Base-by-base conservation (phyloP, 2,329 filamentous ascomycete genomes). In the Penicillium sp. region DNA sequence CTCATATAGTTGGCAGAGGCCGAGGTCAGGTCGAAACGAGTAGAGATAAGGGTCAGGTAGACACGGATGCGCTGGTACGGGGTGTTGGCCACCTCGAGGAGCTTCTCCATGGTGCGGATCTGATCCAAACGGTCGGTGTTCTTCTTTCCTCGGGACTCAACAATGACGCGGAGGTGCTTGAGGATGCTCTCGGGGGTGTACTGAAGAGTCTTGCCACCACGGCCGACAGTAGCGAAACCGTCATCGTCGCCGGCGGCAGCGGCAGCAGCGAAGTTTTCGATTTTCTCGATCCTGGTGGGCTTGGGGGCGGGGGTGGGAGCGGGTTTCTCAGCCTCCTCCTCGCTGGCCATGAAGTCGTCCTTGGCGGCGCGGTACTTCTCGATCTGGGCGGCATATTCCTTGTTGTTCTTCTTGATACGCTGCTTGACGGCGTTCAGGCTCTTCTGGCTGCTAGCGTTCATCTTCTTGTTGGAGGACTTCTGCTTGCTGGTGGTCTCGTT, bases 161-260 rank as follows among this genome's bases (percentile, higher is more conserved):
- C 81, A 69, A 99, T 97, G 47, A 86, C 84, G 52, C 93, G 86
- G 47, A 99, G 83, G 74, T 97, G 91, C 81, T 99, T 99, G 74
- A 97, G 88, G 69, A 99, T 99, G 74, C 92, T 94, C 79, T 99
- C 94, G 21, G 93, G 89, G 12, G 95, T 99, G 75, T 95, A 97
- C 67, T 89, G 86, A 52, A 97, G 81, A 47, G 90, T 85, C 74
- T 90, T 90, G 61, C 94, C 94, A 64, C 92, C 90, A 72, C 89
- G 89, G 56, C 90, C 90, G 59, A 99, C 90, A 18, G 87, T 90
- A 39, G 87, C 85, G 72, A 96, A 99, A 55, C 91, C 94, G 65
- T 91, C 89, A 57, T 95, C 89, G 60, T 90, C 90, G 29, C 79
- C 65, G 39, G 75, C 65, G 9, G 79, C 73, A 42, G 75, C 70